These are phyloP conservation scores for Exsudoporus frostii DNA, from an alignment of 768 basidiomycete species.

Conservation along the genomic window DNA sequence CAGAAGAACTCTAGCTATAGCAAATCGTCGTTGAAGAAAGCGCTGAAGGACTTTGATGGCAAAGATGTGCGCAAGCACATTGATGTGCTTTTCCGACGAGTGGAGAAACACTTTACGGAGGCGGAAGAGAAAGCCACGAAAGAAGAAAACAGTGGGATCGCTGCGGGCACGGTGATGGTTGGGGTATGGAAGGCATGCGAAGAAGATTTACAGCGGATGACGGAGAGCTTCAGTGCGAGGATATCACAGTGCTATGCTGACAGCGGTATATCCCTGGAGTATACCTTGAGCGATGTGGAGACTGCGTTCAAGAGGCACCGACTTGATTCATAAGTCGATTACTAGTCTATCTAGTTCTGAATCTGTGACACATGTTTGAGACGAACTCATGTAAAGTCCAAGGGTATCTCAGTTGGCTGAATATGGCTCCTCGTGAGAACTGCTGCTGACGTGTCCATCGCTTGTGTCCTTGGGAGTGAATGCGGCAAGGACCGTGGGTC, in stretches of 20 bases:
- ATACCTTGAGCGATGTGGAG: conserved; percentile 70
- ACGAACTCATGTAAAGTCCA: not conserved
- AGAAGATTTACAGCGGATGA: conserved; percentile 73
- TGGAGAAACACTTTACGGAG: conserved; percentile 95
- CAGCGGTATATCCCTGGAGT: conserved; percentile 70
- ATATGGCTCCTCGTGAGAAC: not conserved
- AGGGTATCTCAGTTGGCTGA: conserved; percentile 13
- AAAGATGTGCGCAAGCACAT: conserved; percentile 91
- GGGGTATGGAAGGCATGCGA: conserved; percentile 93
- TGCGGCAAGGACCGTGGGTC: conserved; percentile 37
- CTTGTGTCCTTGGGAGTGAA: conserved; percentile 14
- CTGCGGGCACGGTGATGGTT: conserved; percentile 64
- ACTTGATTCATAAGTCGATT: conserved; percentile 19
- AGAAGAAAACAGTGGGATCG: conserved; percentile 51
- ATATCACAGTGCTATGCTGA: conserved; percentile 81
- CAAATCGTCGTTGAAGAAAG: conserved; percentile 75
- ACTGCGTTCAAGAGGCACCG: conserved; percentile 70
- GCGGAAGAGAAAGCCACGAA: conserved; percentile 62
- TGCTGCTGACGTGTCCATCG: conserved; percentile 9
- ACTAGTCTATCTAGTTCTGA: conserved; percentile 5
- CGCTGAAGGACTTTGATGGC: conserved; percentile 76
- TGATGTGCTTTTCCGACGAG: conserved; percentile 82
- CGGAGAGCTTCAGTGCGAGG: conserved; percentile 61
- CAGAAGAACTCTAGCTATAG: conserved; percentile 71
- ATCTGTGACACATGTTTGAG: conserved; percentile 9